A percentile compares a stretch with the other conserved stretches of the same genome.
Evolutionary conservation across 345 rosid species (phyloP).

Genomic region (Citrus inodora): DNA sequence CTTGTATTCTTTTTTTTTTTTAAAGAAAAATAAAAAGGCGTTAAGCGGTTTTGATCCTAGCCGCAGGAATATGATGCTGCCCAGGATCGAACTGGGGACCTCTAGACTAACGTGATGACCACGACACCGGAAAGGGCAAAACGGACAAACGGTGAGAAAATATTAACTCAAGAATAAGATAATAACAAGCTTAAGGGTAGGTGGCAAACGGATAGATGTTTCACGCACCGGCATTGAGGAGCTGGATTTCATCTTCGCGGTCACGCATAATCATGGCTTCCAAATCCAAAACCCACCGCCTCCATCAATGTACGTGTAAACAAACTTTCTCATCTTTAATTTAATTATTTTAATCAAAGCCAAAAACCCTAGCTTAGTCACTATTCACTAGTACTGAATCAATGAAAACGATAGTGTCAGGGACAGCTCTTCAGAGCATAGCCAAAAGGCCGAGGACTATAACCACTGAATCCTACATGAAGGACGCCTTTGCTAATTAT

Average conservation of each 20-base stretch:
- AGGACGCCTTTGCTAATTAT: slow-evolving; percentile 48
- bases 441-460: slow-evolving; percentile 44
- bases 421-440: slow-evolving; percentile 31
- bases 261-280: slow-evolving; percentile 41
- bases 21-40: no score
- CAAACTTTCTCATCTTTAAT: neutral
- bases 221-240: slow-evolving; percentile 22
- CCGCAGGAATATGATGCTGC: slow-evolving; percentile 23
- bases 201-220: slow-evolving; percentile 20
- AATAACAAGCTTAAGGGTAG: neutral
- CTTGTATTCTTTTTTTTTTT: no score
- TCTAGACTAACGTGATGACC: slow-evolving; percentile 51
- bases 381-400: neutral
- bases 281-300: slow-evolving; percentile 45
- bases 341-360: no score
- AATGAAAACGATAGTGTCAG: slow-evolving; percentile 25
- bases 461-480: slow-evolving; percentile 49
- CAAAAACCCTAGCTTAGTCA: neutral
- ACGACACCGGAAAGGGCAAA: slow-evolving; percentile 23
- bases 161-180: neutral
- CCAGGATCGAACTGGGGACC: slow-evolving; percentile 52
- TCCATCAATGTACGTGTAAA: slow-evolving; percentile 31
- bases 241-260: slow-evolving; percentile 17
- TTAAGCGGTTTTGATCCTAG: no score
- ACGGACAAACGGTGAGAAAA: no score